Evolutionary conservation across 2,329 filamentous ascomycete genomes (phyloP), one percentile per base, ranked within the genome.

Genomic region (Metarhizium guizhouense): DNA sequence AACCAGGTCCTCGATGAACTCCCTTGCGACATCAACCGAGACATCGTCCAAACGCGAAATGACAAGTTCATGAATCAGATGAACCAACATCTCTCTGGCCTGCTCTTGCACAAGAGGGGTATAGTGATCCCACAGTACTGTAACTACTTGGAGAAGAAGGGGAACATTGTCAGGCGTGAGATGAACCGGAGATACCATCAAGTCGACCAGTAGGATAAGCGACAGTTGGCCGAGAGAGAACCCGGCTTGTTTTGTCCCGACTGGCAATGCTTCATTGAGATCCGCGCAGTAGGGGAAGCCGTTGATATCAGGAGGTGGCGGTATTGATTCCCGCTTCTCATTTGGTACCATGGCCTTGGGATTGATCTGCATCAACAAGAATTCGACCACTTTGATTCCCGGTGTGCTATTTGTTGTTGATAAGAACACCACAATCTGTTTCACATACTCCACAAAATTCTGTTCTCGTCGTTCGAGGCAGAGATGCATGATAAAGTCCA

Each of bases 41-140:
- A 85, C 80, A 51, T 90, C 84, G 55, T 95, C 88, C 57, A 95
- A 85, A 48, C 76, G 79, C 1, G 83, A 84, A 32, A 96, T 91
- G 42, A 99, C 90, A 6, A 97, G 78, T 69, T 97, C 94, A 64
- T 99, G 94, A 50, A 99, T 95, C 18, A 99, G 80, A 74, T 99
- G 94, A 2, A 99, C 92, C 16, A 99, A 81, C 92, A 99, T 96
- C 71, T 99, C 94, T 51, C 92, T 85, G 34, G 95, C 92, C 70
- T 99, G 93, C 62, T 97, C 94, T 69, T 97, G 93, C 1, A 99
- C 94, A 11, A 96, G 82, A 3, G 90, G 85, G 1, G 90, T 96
- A 65, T 99, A 96, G 65, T 97, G 93, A 68, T 99, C 95, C 94
- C 94, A 99, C 2, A 97, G 80, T 3, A 97, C 90, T 13, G 93